Base-by-base conservation (phyloP, 225 moss, liverwort and hornwort genomes). In the Antitrichia curtipendula region DNA sequence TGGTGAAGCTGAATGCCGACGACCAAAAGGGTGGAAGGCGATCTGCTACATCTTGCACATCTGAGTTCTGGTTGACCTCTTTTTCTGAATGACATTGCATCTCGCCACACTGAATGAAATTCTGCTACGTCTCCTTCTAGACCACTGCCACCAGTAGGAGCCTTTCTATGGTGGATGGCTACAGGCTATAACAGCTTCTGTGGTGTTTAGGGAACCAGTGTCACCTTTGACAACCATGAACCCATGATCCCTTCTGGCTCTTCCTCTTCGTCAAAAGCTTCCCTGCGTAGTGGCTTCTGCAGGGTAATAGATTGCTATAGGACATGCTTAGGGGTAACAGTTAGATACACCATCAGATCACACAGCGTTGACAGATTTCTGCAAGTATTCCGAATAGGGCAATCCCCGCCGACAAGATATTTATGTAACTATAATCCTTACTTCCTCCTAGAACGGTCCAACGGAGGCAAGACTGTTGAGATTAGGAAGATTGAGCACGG, bases 261-360 rank as follows among this genome's bases (percentile, higher is more conserved):
- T 74, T 89, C 88, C 72, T 93, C 95, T 78, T 92, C 86, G 43
- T 84, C 92, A 85, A 95, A 95, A 16, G 81, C 90, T 78, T 95
- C 94, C 91, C 91, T 94, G 90, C 40, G 60, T 80, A 47, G 45
- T 66, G 29, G 28, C 43, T 56, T 65, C 66, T 21, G 7, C 43
- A 32, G 23, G 43, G 15, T 21, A 41, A 15, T 16, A 23, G 57
- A 70, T 41, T 83, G 56, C 9, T 83, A 9, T 31, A 56, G 56
- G 41, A 83, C 56, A n/a, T n/a, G 82, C 52, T 38, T 16, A 56
- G 16, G 13, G 16, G 38, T 27, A 50, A 50, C 50, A 50, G 50
- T 13, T 50, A 50, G 50, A 10, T 65, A 36, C 34, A 34, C 10
- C 19, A 5, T 12, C 27, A 64, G 50, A 50, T 59, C 50, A 50